These are phyloP conservation scores for Panicum hallii DNA, from an alignment of 202 grass and related monocot genomes.

Conservation along the genomic window DNA sequence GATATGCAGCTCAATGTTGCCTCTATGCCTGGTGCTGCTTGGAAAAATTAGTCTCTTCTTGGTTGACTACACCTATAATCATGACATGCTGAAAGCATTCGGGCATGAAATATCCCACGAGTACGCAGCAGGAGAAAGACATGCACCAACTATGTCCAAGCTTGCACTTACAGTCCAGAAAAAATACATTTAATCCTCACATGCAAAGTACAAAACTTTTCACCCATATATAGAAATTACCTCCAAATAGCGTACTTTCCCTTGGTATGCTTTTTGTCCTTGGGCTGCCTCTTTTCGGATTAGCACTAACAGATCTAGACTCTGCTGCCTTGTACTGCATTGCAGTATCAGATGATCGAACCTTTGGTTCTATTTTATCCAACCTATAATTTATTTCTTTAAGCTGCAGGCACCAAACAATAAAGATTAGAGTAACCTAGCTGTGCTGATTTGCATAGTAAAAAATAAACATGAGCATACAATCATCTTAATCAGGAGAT, in stretches of 20 bases:
- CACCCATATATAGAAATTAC: constrained; percentile 51
- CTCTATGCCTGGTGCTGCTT: background rate
- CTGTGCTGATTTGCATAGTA: constrained; percentile 9
- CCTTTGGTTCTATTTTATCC: constrained; percentile 88
- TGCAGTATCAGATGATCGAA: constrained; percentile 63
- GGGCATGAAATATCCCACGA: background rate
- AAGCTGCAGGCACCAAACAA: constrained; percentile 66
- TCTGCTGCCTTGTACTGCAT: constrained; percentile 56
- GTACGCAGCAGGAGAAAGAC: background rate
- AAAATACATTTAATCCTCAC: constrained; percentile 32
- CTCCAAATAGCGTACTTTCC: constrained; percentile 83
- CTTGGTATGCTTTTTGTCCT: constrained; percentile 61
- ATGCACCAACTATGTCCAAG: background rate
- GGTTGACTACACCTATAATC: constrained; percentile 9
- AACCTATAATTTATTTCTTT: constrained; percentile 97
- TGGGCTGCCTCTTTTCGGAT: constrained; percentile 86
- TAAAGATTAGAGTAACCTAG: constrained; percentile 34
- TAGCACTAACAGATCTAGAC: constrained; percentile 74
- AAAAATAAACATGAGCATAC: constrained; percentile 34
- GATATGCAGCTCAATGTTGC: background rate
- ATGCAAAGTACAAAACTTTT: constrained; percentile 12
- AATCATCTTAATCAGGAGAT: constrained; percentile 23
- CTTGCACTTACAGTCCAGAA: constrained; percentile 17
- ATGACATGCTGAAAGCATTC: constrained; percentile 29
- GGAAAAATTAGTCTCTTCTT: constrained; percentile 12